Evolutionary conservation across 129 eudicot genomes (phyloP), one percentile per base, ranked within the genome.

Genomic region (Centella asiatica): DNA sequence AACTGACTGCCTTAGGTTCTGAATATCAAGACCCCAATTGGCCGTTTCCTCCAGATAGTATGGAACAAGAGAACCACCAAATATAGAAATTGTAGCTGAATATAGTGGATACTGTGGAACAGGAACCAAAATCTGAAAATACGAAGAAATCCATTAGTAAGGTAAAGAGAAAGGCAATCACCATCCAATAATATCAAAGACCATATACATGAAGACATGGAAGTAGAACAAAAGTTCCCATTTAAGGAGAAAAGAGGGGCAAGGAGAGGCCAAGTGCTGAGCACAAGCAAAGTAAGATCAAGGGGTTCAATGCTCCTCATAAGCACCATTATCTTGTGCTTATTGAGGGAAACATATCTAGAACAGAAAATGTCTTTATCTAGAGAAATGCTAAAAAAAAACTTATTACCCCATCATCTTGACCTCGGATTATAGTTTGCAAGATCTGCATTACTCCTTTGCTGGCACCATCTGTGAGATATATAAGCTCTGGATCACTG

Each of bases 41-140:
- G 95, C 99, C 5, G 86, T 71, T 77, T 93, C 99, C 62, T 93
- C 99, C 61, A 93, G 89, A 45, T 78, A 93, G 74, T 93, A 93
- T 9, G 99, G 99, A 65, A 93, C 89, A 64, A 93, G 95, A 39
- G 99, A 76, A 24, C 99, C 99, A 28, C 99, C 96, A 47, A 67
- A 78, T 29, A 93, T 78, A 64, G 95, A 62, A 79, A 93, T 93
- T 37, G 99, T 81, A 44, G 99, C 99, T 0, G 99, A 93, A 77
- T 93, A 93, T 18, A 93, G 93, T 59, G 99, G 99, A 76, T 93
- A 93, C 50, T 93, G 99, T 19, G 99, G 99, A 69, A 93, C 99
- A 27, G 99, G 99, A 51, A 87, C 96, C 78, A 93, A 69, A 64
- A 93, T 78, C 99, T 93, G 70, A 12, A 49, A 42, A 62, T 17